phyloP scores from a whole-genome alignment of 225 moss, liverwort and hornwort genomes.

The Polytrichum formosum region DNA sequence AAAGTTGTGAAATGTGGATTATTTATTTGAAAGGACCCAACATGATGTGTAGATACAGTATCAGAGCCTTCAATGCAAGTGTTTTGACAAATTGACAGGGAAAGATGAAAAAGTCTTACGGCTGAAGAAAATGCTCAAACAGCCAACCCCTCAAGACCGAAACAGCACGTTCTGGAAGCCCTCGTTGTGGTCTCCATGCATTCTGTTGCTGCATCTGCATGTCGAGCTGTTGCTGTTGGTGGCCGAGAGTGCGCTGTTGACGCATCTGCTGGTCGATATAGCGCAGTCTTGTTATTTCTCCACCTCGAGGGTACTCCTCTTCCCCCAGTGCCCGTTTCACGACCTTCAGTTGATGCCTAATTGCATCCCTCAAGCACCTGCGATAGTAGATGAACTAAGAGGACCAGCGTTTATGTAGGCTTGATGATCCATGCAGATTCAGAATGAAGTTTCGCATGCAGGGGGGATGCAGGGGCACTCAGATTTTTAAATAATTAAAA shows the following conservation, averaged over 20 bases:
- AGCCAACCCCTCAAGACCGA: slow-evolving; percentile 78
- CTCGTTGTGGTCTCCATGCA: slow-evolving; percentile 88
- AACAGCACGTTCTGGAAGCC: slow-evolving; percentile 84
- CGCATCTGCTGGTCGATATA: slow-evolving; percentile 67
- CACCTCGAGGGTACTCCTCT: slow-evolving; percentile 28
- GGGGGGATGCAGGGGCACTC: too few relatives aligned
- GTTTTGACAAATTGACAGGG: too few relatives aligned
- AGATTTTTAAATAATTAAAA: too few relatives aligned
- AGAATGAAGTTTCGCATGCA: too few relatives aligned
- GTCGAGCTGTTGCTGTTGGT: slow-evolving; percentile 47
- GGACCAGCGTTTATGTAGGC: too few relatives aligned
- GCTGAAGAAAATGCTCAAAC: slow-evolving; percentile 87
- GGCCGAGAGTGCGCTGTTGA: slow-evolving; percentile 65
- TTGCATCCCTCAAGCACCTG: slow-evolving; percentile 61
- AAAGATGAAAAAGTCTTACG: slow-evolving; percentile 39
- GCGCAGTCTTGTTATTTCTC: slow-evolving; percentile 54
- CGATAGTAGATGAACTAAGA: not conserved
- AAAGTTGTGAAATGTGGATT: too few relatives aligned
- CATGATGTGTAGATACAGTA: too few relatives aligned
- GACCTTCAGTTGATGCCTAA: slow-evolving; percentile 46
- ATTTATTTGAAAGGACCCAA: too few relatives aligned
- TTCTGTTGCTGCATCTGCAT: slow-evolving; percentile 61
- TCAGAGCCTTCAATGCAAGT: too few relatives aligned
- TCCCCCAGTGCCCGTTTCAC: slow-evolving; percentile 65
- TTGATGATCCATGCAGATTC: too few relatives aligned